A percentile compares a stretch with the other conserved stretches of the same genome.
Conservation (phyloP, 805 yeast species). For the Kodamaea leandrae region DNA sequence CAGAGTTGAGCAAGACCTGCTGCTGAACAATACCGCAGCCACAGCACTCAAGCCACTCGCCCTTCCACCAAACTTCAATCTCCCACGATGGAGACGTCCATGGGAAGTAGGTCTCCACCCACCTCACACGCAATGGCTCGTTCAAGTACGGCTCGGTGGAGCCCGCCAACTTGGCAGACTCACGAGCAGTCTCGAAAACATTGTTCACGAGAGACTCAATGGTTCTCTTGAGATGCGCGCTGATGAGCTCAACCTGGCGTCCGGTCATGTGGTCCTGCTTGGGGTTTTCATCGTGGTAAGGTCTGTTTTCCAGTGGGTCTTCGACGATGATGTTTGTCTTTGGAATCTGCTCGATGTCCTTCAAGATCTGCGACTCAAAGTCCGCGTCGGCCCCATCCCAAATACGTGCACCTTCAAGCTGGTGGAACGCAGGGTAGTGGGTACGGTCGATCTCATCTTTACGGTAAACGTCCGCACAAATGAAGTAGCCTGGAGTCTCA, state of each 20-base stretch:
- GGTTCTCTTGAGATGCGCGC: constrained; percentile 80
- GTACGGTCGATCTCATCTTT: constrained; percentile 94
- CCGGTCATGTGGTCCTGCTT: constrained; percentile 75
- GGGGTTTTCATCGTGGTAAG: constrained; percentile 64
- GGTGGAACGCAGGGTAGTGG: constrained; percentile 96
- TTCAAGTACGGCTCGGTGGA: constrained; percentile 54
- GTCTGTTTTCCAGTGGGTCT: constrained; percentile 54
- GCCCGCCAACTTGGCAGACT: constrained; percentile 60
- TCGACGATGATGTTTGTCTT: constrained; percentile 68
- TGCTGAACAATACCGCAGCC: constrained; percentile 92
- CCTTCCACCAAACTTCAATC: constrained; percentile 98
- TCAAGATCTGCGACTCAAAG: constrained; percentile 36
- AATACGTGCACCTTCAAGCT: constrained; percentile 91
- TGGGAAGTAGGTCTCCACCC: constrained; percentile 96
- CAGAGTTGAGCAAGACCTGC: constrained; percentile 72
- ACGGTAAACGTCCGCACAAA: constrained; percentile 94
- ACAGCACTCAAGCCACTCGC: constrained; percentile 95
- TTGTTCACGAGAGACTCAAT: constrained; percentile 78
- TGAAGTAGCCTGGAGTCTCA: constrained; percentile 80
- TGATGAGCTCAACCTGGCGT: constrained; percentile 64
- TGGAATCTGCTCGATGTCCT: constrained; percentile 67
- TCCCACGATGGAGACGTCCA: constrained; percentile 99
- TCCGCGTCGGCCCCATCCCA: constrained; percentile 59
- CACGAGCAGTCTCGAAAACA: constrained; percentile 71
- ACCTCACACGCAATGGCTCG: constrained; percentile 80